Evolutionary conservation across 805 yeast species (phyloP).

Genomic region (Nakazawaea ishiwadae): DNA sequence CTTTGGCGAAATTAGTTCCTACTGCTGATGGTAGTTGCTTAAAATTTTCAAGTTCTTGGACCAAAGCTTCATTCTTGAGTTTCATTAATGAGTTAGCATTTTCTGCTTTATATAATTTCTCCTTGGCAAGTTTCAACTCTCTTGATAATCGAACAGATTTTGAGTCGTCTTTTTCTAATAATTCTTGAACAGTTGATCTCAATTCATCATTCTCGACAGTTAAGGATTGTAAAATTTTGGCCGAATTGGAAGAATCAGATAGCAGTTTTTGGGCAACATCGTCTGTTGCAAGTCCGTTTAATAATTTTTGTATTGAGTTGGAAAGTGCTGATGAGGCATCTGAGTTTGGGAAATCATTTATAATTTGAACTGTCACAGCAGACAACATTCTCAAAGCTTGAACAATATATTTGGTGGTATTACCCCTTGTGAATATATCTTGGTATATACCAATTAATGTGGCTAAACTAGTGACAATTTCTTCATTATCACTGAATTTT

Average conservation of each 20-base stretch:
- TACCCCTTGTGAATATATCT: not conserved
- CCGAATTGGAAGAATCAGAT: conserved; percentile 48
- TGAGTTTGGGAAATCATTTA: not conserved
- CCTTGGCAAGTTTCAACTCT: conserved; percentile 7
- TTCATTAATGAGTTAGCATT: not conserved
- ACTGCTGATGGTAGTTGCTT: not conserved
- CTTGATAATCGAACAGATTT: conserved; percentile 17
- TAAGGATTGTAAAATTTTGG: conserved; percentile 22
- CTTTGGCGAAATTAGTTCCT: not conserved
- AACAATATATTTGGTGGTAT: not conserved
- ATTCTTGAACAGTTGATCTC: conserved; percentile 22
- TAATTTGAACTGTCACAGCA: not conserved
- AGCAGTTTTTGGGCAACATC: conserved; percentile 69
- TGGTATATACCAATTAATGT: not conserved
- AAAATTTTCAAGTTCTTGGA: not conserved
- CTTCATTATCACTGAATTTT: not conserved
- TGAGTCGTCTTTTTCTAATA: conserved; percentile 22
- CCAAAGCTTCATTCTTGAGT: not conserved
- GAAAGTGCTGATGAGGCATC: not conserved
- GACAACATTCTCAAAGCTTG: not conserved
- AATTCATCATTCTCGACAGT: conserved; percentile 16
- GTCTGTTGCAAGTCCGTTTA: conserved; percentile 66
- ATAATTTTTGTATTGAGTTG: conserved; percentile 52
- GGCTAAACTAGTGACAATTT: not conserved
- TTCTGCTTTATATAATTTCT: not conserved